Conservation (phyloP, 1,284 basidiomycete genomes). For the Volvariella volvacea region DNA sequence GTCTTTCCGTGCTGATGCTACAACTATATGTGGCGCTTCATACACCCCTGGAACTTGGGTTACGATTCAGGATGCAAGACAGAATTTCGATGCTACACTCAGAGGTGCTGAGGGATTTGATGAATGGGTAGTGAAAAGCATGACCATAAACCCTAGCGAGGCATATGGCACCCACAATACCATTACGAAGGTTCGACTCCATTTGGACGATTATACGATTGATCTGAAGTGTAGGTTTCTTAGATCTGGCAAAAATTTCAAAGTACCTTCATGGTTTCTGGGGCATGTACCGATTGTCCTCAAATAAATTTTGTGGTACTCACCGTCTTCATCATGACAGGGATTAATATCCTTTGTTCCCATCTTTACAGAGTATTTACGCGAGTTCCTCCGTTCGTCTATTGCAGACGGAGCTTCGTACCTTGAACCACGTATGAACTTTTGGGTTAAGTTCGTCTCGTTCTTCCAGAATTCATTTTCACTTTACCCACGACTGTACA, state of each 20-base stretch:
- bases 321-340: slow-evolving; percentile 20
- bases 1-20: slow-evolving; percentile 21
- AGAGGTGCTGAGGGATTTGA: slow-evolving; percentile 64
- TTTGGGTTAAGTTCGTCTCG: slow-evolving; percentile 43
- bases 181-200: slow-evolving; percentile 43
- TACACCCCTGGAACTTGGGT: slow-evolving; percentile 49
- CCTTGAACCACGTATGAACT: slow-evolving; percentile 66
- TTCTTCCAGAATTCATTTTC: background rate
- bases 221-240: background rate
- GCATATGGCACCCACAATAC: slow-evolving; percentile 69
- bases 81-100: slow-evolving; percentile 39
- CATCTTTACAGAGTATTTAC: slow-evolving; percentile 51
- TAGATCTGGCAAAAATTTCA: slow-evolving; percentile 73
- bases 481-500: background rate
- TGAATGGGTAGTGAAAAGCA: slow-evolving; percentile 47
- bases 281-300: slow-evolving; percentile 25
- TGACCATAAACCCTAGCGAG: slow-evolving; percentile 62
- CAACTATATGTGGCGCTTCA: slow-evolving; percentile 34
- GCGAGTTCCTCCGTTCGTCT: slow-evolving; percentile 54
- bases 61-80: slow-evolving; percentile 43
- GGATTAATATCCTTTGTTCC: slow-evolving; percentile 50
- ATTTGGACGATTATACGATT: background rate
- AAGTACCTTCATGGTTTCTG: slow-evolving; percentile 41
- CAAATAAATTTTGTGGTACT: background rate
- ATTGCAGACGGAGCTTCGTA: slow-evolving; percentile 73